A percentile compares a stretch with the other conserved stretches of the same genome.
phyloP scores from a whole-genome alignment of 1,284 basidiomycete genomes.

The Boletus semigastroideus region DNA sequence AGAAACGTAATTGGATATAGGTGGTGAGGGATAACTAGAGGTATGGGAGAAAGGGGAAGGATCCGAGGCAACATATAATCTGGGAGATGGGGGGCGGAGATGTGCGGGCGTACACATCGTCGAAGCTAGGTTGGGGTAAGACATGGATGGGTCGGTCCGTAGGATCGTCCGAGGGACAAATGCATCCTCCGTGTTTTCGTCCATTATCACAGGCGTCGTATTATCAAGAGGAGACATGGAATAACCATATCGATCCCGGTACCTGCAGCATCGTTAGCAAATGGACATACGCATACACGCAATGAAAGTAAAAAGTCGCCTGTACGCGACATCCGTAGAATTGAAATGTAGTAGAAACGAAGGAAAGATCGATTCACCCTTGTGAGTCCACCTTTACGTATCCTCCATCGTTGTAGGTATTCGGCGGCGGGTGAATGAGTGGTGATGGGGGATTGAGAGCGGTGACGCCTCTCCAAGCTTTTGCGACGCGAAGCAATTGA shows the following conservation, averaged over 20 bases:
- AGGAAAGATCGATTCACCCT: slow-evolving; percentile 26
- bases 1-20: slow-evolving; percentile 25
- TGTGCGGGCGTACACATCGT: slow-evolving; percentile 24
- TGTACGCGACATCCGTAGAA: slow-evolving; percentile 12
- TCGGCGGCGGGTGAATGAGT: slow-evolving; percentile 22
- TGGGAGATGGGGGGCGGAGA: slow-evolving; percentile 31
- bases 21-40: slow-evolving; percentile 32
- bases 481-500: slow-evolving; percentile 57
- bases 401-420: slow-evolving; percentile 20
- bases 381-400: slow-evolving; percentile 28
- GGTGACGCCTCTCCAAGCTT: slow-evolving; percentile 67
- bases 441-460: slow-evolving; percentile 45
- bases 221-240: slow-evolving; percentile 33
- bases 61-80: slow-evolving; percentile 26
- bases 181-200: slow-evolving; percentile 20
- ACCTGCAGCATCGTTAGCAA: slow-evolving; percentile 28
- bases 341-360: not conserved
- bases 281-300: slow-evolving; percentile 12
- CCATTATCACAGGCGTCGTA: slow-evolving; percentile 31
- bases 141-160: slow-evolving; percentile 13
- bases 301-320: slow-evolving; percentile 14
- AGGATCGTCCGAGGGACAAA: slow-evolving; percentile 27
- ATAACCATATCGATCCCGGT: slow-evolving; percentile 31
- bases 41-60: slow-evolving; percentile 31
- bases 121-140: slow-evolving; percentile 10